These are phyloP conservation scores for Leccinum boreale DNA, from an alignment of 768 basidiomycete genomes.

Conservation along the genomic window DNA sequence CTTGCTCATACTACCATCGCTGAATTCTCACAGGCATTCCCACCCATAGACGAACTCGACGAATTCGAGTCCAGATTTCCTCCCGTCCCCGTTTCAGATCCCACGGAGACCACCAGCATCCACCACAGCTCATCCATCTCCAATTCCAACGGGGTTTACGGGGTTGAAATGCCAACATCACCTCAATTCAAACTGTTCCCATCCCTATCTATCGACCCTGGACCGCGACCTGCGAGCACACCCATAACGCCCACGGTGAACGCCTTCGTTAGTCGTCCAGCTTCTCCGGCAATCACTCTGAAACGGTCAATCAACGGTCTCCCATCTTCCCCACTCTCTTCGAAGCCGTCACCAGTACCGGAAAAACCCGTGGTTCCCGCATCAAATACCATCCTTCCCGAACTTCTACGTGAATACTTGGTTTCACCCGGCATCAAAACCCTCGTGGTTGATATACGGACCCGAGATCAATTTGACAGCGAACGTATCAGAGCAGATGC, in stretches of 20 bases:
- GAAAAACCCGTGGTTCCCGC: conserved; percentile 51
- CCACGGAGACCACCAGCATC: conserved; percentile 32
- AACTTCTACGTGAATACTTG: conserved; percentile 57
- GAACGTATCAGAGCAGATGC: conserved; percentile 69
- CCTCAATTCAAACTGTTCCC: conserved; percentile 38
- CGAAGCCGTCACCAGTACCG: conserved; percentile 27
- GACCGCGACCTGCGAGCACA: conserved; percentile 65
- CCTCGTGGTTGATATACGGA: conserved; percentile 81
- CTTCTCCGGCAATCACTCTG: conserved; percentile 49
- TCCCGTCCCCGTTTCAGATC: conserved; percentile 43
- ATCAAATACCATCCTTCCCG: conserved; percentile 58
- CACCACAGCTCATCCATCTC: conserved; percentile 18
- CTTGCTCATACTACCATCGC: conserved; percentile 39
- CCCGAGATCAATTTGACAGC: conserved; percentile 68
- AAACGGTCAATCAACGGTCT: conserved; percentile 43
- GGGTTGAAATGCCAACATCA: conserved; percentile 28
- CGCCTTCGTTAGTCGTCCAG: conserved; percentile 58
- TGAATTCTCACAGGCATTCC: conserved; percentile 66
- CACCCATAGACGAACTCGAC: conserved; percentile 74
- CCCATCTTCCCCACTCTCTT: conserved; percentile 29
- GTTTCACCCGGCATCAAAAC: conserved; percentile 49
- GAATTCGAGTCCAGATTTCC: conserved; percentile 50
- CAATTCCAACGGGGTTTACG: conserved; percentile 31
- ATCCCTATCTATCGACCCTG: conserved; percentile 42
- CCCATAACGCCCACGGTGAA: conserved; percentile 59